Base-by-base conservation (phyloP, 148 eudicot species). In the Agrostemma githago region DNA sequence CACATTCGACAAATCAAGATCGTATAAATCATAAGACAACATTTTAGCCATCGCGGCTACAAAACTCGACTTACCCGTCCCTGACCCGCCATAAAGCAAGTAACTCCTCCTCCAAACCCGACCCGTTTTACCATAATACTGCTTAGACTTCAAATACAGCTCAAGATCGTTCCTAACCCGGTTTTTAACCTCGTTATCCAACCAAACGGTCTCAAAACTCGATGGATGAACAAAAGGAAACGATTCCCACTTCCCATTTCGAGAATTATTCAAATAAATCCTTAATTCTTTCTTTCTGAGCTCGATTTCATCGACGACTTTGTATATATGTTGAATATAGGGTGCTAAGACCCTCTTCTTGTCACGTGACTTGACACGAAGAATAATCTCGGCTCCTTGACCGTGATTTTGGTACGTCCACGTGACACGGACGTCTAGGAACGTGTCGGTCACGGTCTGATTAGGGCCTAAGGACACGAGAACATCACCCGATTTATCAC, bases 41-140 rank as follows among this genome's bases (percentile, higher is more conserved):
- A 80, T 79, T 65, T 84, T 88, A 0, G 89, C 82, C 87, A 88
- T 86, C 4, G 84, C 89, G 34, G 91, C 91, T 46, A 85, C 85
- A 76, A 88, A 89, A 56, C 86, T 89, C 34, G 94, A 88, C 72
- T 89, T 89, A 38, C 91, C 94, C 5, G 94, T 89, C 21, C 91
- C 91, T 4, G 91, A 76, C 0, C 87, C 81, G 0, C 94, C 94
- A 77, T 85, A 88, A 0, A 89, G 63, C 71, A 89, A 68, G 63
- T 88, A 88, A 70, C 91, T 89, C 53, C 94, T 65, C 59, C 77
- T 86, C 94, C 94, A 89, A 71, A 83, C 86, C 5, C 88, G 88
- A n/a, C 94, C 91, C 8, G 86, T 61, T 16, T 88, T 84, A 62
- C 76, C 79, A 51, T 90, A 90, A 41, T 90, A 88, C 76, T 86